Evolutionary conservation across 495 filamentous ascomycete species (phyloP).

Genomic region (Talaromyces borbonicus): DNA sequence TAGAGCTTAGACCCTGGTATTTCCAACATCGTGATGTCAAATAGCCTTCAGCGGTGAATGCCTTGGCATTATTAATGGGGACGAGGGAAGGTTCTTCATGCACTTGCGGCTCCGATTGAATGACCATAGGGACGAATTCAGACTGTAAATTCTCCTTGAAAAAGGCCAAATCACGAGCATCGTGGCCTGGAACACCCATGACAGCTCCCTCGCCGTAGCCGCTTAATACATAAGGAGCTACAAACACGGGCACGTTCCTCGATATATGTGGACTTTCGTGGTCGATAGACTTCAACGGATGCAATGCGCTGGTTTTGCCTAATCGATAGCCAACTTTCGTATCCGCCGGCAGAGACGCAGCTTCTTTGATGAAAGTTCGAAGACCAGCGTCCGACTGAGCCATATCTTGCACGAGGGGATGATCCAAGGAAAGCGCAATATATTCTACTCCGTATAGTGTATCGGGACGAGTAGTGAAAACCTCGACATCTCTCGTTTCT

Average conservation of each 20-base stretch:
- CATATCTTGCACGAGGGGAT: constrained; percentile 55
- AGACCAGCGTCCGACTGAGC: constrained; percentile 51
- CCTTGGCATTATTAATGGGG: constrained; percentile 24
- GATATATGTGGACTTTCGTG: constrained; percentile 39
- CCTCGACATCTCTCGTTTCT: constrained; percentile 42
- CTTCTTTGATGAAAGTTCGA: constrained; percentile 53
- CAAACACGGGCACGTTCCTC: constrained; percentile 60
- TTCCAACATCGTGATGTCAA: constrained; percentile 33
- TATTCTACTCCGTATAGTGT: constrained; percentile 81
- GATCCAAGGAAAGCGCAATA: constrained; percentile 63
- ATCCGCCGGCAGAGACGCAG: constrained; percentile 51
- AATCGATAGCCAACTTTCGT: constrained; percentile 69
- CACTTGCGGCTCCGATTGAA: constrained; percentile 22
- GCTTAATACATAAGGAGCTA: constrained; percentile 75
- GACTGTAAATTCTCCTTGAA: constrained; percentile 59
- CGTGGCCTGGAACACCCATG: constrained; percentile 87
- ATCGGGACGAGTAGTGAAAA: constrained; percentile 77
- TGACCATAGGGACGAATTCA: constrained; percentile 40
- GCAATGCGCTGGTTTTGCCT: constrained; percentile 47
- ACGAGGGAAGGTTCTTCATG: constrained; percentile 30
- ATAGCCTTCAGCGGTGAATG: constrained; percentile 37
- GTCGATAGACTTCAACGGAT: constrained; percentile 51
- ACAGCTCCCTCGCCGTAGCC: constrained; percentile 85
- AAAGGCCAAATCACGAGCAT: constrained; percentile 65
- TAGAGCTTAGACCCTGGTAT: constrained; percentile 46